Evolutionary conservation across 2,329 filamentous ascomycete genomes (phyloP).

Genomic region (Ustilaginoidea virens): DNA sequence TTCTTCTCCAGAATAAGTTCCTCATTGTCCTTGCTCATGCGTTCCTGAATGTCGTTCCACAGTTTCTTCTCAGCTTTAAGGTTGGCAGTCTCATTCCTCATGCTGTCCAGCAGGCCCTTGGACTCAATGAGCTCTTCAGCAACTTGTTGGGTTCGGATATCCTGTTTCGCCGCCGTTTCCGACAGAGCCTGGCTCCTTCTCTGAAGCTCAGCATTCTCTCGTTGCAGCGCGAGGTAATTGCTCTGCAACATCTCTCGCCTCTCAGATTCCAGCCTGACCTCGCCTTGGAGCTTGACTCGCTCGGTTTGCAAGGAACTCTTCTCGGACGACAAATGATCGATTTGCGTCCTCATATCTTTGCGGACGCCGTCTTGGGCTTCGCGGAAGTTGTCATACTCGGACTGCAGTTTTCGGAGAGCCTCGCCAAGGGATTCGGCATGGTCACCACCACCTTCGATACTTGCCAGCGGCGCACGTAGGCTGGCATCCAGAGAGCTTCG

Average conservation of each 20-base stretch:
- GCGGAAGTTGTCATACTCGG: slow-evolving; percentile 78
- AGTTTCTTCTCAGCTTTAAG: slow-evolving; percentile 89
- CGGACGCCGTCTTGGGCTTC: slow-evolving; percentile 73
- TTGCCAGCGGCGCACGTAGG: slow-evolving; percentile 37
- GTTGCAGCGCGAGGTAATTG: slow-evolving; percentile 72
- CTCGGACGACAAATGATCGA: slow-evolving; percentile 66
- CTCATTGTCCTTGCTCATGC: slow-evolving; percentile 80
- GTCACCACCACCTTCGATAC: slow-evolving; percentile 38
- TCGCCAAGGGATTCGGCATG: slow-evolving; percentile 51
- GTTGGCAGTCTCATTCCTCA: slow-evolving; percentile 82
- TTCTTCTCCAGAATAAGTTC: slow-evolving; percentile 69
- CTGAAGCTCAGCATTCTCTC: slow-evolving; percentile 73
- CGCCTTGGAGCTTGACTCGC: slow-evolving; percentile 63
- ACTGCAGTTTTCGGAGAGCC: slow-evolving; percentile 73
- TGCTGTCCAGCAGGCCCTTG: slow-evolving; percentile 64
- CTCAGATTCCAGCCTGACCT: slow-evolving; percentile 67
- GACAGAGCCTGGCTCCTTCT: slow-evolving; percentile 64
- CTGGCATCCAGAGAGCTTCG: slow-evolving; percentile 52
- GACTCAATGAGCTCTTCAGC: slow-evolving; percentile 87
- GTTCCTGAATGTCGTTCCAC: slow-evolving; percentile 85
- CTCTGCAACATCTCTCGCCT: slow-evolving; percentile 80
- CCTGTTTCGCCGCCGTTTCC: slow-evolving; percentile 77
- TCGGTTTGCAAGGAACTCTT: slow-evolving; percentile 73
- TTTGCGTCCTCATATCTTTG: slow-evolving; percentile 68
- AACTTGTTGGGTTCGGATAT: slow-evolving; percentile 77